Evolutionary conservation across 331 rosid genomes (phyloP), one percentile per base, ranked within the genome.

Genomic region (Erythrophleum ivorense): DNA sequence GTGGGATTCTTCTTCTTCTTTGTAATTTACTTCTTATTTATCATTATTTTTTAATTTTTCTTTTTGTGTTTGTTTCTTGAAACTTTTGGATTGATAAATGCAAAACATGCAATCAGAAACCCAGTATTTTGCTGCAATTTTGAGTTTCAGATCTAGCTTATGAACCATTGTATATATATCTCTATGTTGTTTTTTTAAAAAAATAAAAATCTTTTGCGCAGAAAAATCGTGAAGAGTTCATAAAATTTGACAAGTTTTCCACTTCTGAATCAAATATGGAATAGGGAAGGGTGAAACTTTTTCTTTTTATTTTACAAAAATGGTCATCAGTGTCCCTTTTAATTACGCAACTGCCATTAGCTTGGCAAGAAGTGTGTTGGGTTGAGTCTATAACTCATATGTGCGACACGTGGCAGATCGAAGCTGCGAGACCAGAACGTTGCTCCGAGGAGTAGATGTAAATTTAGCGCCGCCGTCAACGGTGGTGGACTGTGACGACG

Each of bases 371-470:
- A 29, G 66, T 59, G 38, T 60, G 6, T 29, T 60, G 40, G 67
- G 68, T 33, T 12, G 68, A 62, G 68, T 31, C 5, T 34, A 38
- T 19, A n/a, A 33, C 80, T 81, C 60, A 77, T 81, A 52, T 78
- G 66, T 63, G n/a, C 4, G 16, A 29, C 59, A 15, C 41, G 73
- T 65, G 49, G 10, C 88, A 87, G 94, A 91, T 72, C 86, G 92
- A 53, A 89, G 84, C 87, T 40, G 87, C 7, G 91, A 88, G 6
- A 7, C 89, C 52, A 78, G 89, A 79, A 80, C 94, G 73, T 75
- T 84, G 31, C 67, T 84, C 18, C 82, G 82, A 5, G 83, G 90
- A 57, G 73, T 78, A 36, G 88, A 87, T 46, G 62, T 71, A 18
- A 87, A 81, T 52, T 41, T 80, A 16, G 80, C 59, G 3, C 81